These are phyloP conservation scores for Capsicum pubescens DNA, from an alignment of 257 asterid species.

Conservation along the genomic window DNA sequence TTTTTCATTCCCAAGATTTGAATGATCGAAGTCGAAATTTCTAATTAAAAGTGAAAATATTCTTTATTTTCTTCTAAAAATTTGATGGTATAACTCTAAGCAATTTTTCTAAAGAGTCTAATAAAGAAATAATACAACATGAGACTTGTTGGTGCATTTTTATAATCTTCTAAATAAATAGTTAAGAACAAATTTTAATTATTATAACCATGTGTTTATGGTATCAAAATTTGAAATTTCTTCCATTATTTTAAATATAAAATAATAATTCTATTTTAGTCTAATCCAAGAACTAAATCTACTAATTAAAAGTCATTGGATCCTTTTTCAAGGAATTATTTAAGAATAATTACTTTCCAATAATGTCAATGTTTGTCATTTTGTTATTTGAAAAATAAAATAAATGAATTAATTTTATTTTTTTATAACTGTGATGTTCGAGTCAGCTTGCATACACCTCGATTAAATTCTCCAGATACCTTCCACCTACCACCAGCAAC, in stretches of 20 bases:
- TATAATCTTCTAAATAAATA: not conserved
- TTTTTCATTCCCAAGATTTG: not conserved
- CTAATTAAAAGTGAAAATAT: not conserved
- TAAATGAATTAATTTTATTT: too few relatives aligned
- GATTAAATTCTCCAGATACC: too few relatives aligned
- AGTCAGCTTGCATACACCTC: too few relatives aligned
- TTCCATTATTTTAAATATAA: not conserved
- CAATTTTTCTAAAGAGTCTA: too few relatives aligned
- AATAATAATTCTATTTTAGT: not conserved
- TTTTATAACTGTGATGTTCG: too few relatives aligned
- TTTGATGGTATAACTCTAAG: too few relatives aligned
- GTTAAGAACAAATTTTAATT: not conserved
- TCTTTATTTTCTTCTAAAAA: too few relatives aligned
- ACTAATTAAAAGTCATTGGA: not conserved
- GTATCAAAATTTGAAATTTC: not conserved
- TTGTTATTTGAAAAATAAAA: not conserved
- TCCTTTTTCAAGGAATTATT: not conserved
- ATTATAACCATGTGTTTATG: not conserved
- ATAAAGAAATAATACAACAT: too few relatives aligned
- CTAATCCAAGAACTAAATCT: not conserved
- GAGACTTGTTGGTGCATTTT: not conserved
- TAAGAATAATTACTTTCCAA: not conserved
- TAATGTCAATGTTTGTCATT: slow-evolving; percentile 17
- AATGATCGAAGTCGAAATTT: not conserved
- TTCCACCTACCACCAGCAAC: too few relatives aligned